A percentile compares a stretch with the other conserved stretches of the same genome.
These are phyloP conservation scores for Capsicum baccatum DNA, from an alignment of 257 asterid genomes.

Conservation along the genomic window DNA sequence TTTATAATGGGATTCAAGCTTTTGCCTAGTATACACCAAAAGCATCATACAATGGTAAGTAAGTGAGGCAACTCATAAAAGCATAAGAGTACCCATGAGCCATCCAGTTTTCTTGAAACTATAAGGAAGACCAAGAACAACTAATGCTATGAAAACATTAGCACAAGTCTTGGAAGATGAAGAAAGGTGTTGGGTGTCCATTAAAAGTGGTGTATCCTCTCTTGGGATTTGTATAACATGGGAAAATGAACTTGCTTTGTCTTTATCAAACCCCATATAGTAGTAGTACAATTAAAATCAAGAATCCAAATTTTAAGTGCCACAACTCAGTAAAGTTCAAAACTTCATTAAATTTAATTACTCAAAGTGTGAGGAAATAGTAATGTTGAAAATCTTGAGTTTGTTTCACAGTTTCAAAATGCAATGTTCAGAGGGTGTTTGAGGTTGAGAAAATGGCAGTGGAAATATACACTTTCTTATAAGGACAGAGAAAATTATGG, in stretches of 20 bases:
- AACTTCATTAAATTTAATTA: not conserved
- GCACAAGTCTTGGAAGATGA: constrained; percentile 19
- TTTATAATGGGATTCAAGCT: constrained; percentile 20
- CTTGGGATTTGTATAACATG: constrained; percentile 21
- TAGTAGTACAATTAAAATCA: not conserved
- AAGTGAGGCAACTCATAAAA: constrained; percentile 12
- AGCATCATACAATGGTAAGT: constrained; percentile 26
- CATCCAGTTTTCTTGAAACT: constrained; percentile 21
- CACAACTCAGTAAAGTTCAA: not conserved
- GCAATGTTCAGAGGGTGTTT: not conserved
- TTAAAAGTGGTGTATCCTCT: constrained; percentile 35
- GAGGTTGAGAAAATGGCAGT: not conserved
- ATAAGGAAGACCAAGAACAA: no score
- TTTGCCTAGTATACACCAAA: not conserved
- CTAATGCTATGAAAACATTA: constrained; percentile 28
- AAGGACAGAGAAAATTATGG: not conserved
- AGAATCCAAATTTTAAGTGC: not conserved
- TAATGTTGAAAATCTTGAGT: not conserved
- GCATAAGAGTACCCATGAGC: constrained; percentile 19
- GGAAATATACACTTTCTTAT: not conserved
- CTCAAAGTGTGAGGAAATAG: not conserved
- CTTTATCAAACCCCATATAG: constrained; percentile 29
- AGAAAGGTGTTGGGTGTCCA: constrained; percentile 24
- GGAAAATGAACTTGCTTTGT: constrained; percentile 33
- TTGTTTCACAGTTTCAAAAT: constrained; percentile 1